A percentile compares a stretch with the other conserved stretches of the same genome.
Evolutionary conservation across 2,329 filamentous ascomycete species (phyloP).

Genomic region (Phyllosticta citribraziliensis): DNA sequence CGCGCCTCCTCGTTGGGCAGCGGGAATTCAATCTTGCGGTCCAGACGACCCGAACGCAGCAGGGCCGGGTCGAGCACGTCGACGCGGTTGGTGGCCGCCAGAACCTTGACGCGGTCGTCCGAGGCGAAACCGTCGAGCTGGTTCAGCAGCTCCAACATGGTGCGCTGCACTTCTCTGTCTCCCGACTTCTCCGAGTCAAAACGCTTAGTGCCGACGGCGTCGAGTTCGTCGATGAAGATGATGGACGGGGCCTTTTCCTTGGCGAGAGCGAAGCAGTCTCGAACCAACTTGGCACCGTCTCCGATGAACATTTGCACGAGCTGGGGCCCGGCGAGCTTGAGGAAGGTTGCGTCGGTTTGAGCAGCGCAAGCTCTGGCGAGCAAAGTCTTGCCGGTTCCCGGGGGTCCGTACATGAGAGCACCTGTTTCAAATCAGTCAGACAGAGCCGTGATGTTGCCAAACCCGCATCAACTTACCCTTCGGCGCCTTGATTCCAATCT

Average conservation of each 20-base stretch:
- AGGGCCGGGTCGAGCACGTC: constrained; percentile 89
- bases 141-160: constrained; percentile 97
- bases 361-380: constrained; percentile 92
- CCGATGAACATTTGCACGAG: constrained; percentile 99
- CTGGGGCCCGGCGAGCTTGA: constrained; percentile 95
- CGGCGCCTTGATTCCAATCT: constrained; percentile 98
- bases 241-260: constrained; percentile 99
- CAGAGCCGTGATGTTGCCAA: neutral
- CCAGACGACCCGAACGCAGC: constrained; percentile 81
- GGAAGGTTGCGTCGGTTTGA: constrained; percentile 95
- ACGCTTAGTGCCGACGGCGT: constrained; percentile 96
- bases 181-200: constrained; percentile 98
- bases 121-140: constrained; percentile 97
- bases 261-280: constrained; percentile 92
- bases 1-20: constrained; percentile 95
- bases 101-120: constrained; percentile 91
- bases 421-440: constrained; percentile 42
- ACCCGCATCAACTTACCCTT: constrained; percentile 58
- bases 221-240: constrained; percentile 98
- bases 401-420: constrained; percentile 94
- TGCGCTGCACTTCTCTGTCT: constrained; percentile 94
- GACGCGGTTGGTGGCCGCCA: constrained; percentile 88
- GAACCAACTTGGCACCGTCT: constrained; percentile 93
- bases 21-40: constrained; percentile 97
- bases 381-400: constrained; percentile 82